A percentile compares a stretch with the other conserved stretches of the same genome.
These are phyloP conservation scores for Xenoacremonium recifei DNA, from an alignment of 2,329 filamentous ascomycete species.

Conservation along the genomic window DNA sequence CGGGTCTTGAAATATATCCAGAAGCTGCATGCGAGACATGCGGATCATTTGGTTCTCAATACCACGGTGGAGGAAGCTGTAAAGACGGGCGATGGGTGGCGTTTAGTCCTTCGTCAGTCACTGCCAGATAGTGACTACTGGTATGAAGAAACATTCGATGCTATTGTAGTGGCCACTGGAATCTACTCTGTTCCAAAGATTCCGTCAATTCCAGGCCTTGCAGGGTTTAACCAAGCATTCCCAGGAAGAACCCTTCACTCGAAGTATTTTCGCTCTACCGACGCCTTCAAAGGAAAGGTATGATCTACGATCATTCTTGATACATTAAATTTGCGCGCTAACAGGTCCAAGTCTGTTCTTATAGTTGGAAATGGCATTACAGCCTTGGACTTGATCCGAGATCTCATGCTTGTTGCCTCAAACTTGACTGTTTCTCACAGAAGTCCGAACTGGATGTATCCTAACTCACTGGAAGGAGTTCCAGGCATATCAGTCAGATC, in stretches of 20 bases:
- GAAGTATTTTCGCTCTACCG: slow-evolving; percentile 36
- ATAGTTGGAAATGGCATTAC: slow-evolving; percentile 59
- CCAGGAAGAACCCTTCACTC: slow-evolving; percentile 39
- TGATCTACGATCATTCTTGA: too few species aligned
- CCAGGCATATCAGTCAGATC: slow-evolving; percentile 6
- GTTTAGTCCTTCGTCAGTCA: slow-evolving; percentile 46
- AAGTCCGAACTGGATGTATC: slow-evolving; percentile 4
- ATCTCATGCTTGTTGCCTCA: slow-evolving; percentile 31
- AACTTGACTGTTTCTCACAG: slow-evolving; percentile 3
- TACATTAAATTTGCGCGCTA: not conserved
- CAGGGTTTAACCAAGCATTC: slow-evolving; percentile 34
- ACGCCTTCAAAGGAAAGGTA: slow-evolving; percentile 21
- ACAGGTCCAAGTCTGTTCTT: slow-evolving; percentile 42
- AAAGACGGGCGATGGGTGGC: slow-evolving; percentile 45
- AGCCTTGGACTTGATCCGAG: slow-evolving; percentile 55
- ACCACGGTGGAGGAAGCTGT: slow-evolving; percentile 57
- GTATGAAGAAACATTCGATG: slow-evolving; percentile 41
- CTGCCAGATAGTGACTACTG: slow-evolving; percentile 35
- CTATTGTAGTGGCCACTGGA: slow-evolving; percentile 38
- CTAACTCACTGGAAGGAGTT: slow-evolving; percentile 8
- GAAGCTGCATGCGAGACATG: not conserved
- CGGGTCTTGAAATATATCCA: slow-evolving; percentile 35
- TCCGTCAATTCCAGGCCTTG: slow-evolving; percentile 39
- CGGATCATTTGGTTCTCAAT: slow-evolving; percentile 35
- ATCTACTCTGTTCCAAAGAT: slow-evolving; percentile 41